Conservation (phyloP, 345 rosid genomes). For the Hibiscus mutabilis region DNA sequence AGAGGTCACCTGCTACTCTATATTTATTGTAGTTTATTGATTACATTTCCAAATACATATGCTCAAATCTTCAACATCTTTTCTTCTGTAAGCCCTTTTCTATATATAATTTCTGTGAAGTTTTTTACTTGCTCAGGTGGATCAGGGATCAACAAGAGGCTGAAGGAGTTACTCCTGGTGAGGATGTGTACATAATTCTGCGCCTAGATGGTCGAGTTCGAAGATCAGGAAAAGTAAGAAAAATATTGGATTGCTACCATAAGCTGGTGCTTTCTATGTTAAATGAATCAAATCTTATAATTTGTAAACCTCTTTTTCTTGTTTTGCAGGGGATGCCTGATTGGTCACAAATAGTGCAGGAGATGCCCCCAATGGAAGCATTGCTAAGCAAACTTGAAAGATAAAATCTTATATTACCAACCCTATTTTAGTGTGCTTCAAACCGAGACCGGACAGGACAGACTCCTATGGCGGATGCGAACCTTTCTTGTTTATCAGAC, state of each 20-base stretch:
- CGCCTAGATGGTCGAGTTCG: slow-evolving; percentile 96
- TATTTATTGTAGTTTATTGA: neutral
- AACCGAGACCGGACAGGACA: neutral
- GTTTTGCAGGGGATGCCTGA: slow-evolving; percentile 74
- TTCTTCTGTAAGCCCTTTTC: neutral
- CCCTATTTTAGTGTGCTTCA: neutral
- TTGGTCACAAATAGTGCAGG: slow-evolving; percentile 71
- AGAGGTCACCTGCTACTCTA: slow-evolving; percentile 49
- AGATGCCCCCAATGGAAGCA: slow-evolving; percentile 76
- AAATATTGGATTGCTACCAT: neutral
- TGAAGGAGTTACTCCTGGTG: slow-evolving; percentile 81
- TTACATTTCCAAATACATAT: neutral
- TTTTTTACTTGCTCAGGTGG: slow-evolving; percentile 47
- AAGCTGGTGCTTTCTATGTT: neutral
- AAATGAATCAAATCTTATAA: neutral
- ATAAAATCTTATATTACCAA: slow-evolving; percentile 25
- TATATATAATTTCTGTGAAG: neutral
- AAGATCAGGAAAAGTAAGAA: slow-evolving; percentile 39
- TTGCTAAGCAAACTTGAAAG: slow-evolving; percentile 83
- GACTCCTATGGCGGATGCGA: neutral
- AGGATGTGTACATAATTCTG: slow-evolving; percentile 79
- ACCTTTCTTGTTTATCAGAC: slow-evolving; percentile 10
- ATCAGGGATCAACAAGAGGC: slow-evolving; percentile 82
- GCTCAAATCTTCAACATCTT: slow-evolving; percentile 1
- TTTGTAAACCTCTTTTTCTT: neutral